phyloP scores from a whole-genome alignment of 805 yeast genomes.

The Groenewaldozyma tartarivorans region DNA sequence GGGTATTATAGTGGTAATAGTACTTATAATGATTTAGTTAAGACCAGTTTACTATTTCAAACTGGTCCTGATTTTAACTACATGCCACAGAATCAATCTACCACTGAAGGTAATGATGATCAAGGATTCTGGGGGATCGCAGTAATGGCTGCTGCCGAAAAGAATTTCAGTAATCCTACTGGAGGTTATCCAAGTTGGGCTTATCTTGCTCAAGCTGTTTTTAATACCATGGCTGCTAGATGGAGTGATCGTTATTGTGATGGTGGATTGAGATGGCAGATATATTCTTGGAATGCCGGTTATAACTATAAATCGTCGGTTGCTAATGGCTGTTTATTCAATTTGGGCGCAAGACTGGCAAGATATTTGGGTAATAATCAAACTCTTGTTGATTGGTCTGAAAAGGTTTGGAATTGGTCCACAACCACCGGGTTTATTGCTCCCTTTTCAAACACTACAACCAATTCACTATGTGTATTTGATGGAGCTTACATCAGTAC shows the following conservation, averaged over 20 bases:
- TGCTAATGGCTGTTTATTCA: constrained; percentile 76
- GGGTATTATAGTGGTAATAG: constrained; percentile 57
- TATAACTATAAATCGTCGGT: constrained; percentile 82
- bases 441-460: constrained; percentile 12
- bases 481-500: constrained; percentile 55
- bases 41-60: constrained; percentile 56
- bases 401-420: constrained; percentile 70
- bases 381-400: constrained; percentile 66
- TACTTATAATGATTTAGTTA: constrained; percentile 50
- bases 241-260: constrained; percentile 60
- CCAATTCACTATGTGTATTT: constrained; percentile 36
- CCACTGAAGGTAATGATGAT: constrained; percentile 88
- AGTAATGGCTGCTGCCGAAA: constrained; percentile 75
- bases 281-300: constrained; percentile 80
- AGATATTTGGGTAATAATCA: constrained; percentile 58
- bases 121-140: constrained; percentile 91
- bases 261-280: constrained; percentile 91
- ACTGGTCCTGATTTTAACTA: constrained; percentile 56
- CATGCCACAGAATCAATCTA: constrained; percentile 71
- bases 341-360: constrained; percentile 73
- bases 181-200: constrained; percentile 58
- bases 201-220: constrained; percentile 71
- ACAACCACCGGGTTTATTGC: constrained; percentile 35
- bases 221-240: constrained; percentile 70
- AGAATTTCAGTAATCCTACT: constrained; percentile 68